Evolutionary conservation across 2,329 filamentous ascomycete species (phyloP).

Genomic region (Colletotrichum chrysophilum): DNA sequence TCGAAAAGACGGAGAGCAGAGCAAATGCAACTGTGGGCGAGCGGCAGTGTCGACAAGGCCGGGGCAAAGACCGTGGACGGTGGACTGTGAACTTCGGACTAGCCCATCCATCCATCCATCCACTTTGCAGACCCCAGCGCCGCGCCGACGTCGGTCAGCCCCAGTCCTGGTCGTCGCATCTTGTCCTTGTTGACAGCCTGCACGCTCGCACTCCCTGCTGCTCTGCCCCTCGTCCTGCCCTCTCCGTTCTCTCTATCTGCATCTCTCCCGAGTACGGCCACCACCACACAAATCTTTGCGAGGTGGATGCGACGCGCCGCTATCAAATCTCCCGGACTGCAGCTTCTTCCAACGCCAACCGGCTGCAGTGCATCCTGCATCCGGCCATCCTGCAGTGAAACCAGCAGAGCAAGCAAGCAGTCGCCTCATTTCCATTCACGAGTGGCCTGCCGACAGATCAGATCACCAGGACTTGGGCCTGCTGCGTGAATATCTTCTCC

Average conservation of each 20-base stretch:
- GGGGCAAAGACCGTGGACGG: neutral
- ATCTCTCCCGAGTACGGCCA: neutral
- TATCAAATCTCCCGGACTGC: neutral
- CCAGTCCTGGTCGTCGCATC: neutral
- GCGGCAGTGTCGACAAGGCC: neutral
- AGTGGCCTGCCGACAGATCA: neutral
- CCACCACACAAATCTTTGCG: neutral
- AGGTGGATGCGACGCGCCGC: neutral
- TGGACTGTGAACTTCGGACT: neutral
- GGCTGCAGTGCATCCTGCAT: conserved; percentile 6
- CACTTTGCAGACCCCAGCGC: conserved; percentile 1
- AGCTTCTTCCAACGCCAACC: neutral
- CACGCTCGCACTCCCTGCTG: neutral
- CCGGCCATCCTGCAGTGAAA: neutral
- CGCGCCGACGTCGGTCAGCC: conserved; percentile 17
- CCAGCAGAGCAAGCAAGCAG: neutral
- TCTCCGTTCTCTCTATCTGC: neutral
- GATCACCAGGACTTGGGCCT: neutral
- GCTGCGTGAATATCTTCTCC: neutral
- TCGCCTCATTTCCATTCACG: neutral
- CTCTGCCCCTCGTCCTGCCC: neutral
- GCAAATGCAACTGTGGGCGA: neutral
- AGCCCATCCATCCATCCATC: neutral
- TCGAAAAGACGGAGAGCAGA: neutral
- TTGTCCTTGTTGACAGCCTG: neutral